Base-by-base conservation (phyloP, 2,329 filamentous ascomycete genomes). In the Lachnum nothofagi region DNA sequence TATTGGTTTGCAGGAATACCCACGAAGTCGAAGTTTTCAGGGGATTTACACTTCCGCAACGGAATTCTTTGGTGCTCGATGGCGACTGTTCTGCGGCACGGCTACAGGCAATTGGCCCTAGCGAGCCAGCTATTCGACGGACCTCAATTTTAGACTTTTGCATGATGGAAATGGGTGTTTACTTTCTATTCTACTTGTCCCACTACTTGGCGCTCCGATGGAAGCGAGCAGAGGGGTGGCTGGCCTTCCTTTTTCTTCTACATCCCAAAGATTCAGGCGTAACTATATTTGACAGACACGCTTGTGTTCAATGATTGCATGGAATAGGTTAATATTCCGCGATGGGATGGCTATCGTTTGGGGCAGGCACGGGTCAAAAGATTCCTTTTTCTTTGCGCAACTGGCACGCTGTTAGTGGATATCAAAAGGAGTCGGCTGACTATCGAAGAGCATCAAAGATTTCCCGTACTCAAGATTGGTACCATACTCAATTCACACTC, bases 211-310 rank as follows among this genome's bases (percentile, higher is more conserved):
- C 53, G 55, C 52, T 49, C 47, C 58, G 58, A 60, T 51, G 52
- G 57, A 51, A 57, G 51, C 56, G 54, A 59, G 46, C 53, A 60
- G 61, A 61, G 46, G 51, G 62, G 61, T 58, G 60, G 64, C 61
- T 60, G 61, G 63, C 52, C 60, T 61, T 60, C 58, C 58, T 59
- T 60, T 51, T 59, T 56, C 49, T 62, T 6, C 58, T 59, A 59
- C 55, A 58, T 59, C 52, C 56, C 60, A 63, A 58, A 61, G 59
- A 61, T 60, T 63, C 59, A 58, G 63, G 62, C 63, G 60, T 65
- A 62, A n/a, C 52, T 60, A 58, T 55, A 57, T 59, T 62, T 60
- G 56, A 59, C 51, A 6, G 56, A 50, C 57, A 63, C 60, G 51
- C 56, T 63, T 62, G 58, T 60, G 57, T 58, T 60, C 50, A 59